Evolutionary conservation across 2,329 filamentous ascomycete genomes (phyloP).

Genomic region (Hypoxylon sp.): DNA sequence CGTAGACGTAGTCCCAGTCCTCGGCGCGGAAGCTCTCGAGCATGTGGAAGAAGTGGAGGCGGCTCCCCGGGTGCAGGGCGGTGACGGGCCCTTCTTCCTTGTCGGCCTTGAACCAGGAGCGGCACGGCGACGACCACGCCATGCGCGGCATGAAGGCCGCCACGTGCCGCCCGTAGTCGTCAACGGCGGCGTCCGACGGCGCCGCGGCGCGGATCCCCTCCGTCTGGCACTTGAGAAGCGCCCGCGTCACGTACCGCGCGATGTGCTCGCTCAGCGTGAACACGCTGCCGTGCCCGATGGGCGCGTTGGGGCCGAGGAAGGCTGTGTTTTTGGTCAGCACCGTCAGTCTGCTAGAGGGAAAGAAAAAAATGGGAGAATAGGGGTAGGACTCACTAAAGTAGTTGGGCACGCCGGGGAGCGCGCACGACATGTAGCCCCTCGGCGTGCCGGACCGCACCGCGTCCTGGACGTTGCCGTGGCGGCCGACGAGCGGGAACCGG

Average conservation of each 20-base stretch:
- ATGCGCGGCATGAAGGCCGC: slow-evolving; percentile 61
- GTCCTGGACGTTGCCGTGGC: slow-evolving; percentile 60
- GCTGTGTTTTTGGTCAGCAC: slow-evolving; percentile 43
- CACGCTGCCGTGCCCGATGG: slow-evolving; percentile 59
- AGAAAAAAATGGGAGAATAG: not conserved
- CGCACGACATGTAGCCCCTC: slow-evolving; percentile 62
- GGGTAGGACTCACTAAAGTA: slow-evolving; percentile 57
- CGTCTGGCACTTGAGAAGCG: slow-evolving; percentile 59
- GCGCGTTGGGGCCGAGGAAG: slow-evolving; percentile 61
- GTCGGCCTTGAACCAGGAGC: slow-evolving; percentile 62
- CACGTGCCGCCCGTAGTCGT: slow-evolving; percentile 60
- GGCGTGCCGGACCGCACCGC: slow-evolving; percentile 54
- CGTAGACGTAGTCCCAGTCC: slow-evolving; percentile 61
- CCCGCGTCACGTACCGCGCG: slow-evolving; percentile 58
- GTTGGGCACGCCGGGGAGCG: slow-evolving; percentile 61
- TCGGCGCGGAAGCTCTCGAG: slow-evolving; percentile 59
- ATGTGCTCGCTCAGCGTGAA: slow-evolving; percentile 62
- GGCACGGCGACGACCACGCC: slow-evolving; percentile 56
- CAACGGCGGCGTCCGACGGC: slow-evolving; percentile 56
- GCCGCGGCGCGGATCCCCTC: slow-evolving; percentile 57
- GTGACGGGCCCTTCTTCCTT: slow-evolving; percentile 54
- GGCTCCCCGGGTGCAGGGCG: slow-evolving; percentile 59
- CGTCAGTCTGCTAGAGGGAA: too few relatives aligned
- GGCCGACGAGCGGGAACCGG: slow-evolving; percentile 58
- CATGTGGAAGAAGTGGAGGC: slow-evolving; percentile 62